Base-by-base conservation (phyloP, 805 yeast genomes). In the Suhomyces xylopsoci region DNA sequence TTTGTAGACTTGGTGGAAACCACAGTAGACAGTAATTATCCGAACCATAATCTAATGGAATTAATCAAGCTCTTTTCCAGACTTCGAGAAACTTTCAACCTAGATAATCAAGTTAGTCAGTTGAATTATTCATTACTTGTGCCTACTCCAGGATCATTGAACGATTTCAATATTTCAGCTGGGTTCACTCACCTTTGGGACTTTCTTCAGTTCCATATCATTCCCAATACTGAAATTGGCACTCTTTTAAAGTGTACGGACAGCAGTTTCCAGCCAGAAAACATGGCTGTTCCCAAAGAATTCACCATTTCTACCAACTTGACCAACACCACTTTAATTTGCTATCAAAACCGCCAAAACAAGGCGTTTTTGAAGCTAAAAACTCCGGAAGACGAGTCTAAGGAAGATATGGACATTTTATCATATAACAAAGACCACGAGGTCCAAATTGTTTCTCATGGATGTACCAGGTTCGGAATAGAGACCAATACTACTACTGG, bases 161-260 rank as follows among this genome's bases (percentile, higher is more conserved):
- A 64, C 8, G 69, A 76, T 55, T 82, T 77, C 34, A 85, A 82
- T 58, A 76, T 80, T 50, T 78, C 81, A 25, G 60, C 70, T 5
- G 69, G 68, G 28, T 72, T 73, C 45, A 64, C 69, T 1, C 72
- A 76, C 15, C 65, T 90, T 30, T 74, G 74, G 42, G 77, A 81
- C 12, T 80, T 91, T 53, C 70, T 89, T 38, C 79, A 78, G 48
- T 69, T 89, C 48, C 98, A 92, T 64, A 71, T 90, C 25, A 73
- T 92, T 2, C 88, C 88, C 1, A 79, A 80, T 19, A 73, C 79
- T 20, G 80, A 87, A 9, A 65, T 84, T 2, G 63, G 65, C 0
- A 68, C 65, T 20, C 55, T 88, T 7, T 62, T 82, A 12, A 59
- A 70, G 5, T 88, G 94, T 62, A 70, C 79, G 3, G 53, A 57